Percentiles rank a stretch among this genome's conserved stretches.
These are phyloP conservation scores for Boletus rubescentipes DNA, from an alignment of 768 basidiomycete species.

Conservation along the genomic window DNA sequence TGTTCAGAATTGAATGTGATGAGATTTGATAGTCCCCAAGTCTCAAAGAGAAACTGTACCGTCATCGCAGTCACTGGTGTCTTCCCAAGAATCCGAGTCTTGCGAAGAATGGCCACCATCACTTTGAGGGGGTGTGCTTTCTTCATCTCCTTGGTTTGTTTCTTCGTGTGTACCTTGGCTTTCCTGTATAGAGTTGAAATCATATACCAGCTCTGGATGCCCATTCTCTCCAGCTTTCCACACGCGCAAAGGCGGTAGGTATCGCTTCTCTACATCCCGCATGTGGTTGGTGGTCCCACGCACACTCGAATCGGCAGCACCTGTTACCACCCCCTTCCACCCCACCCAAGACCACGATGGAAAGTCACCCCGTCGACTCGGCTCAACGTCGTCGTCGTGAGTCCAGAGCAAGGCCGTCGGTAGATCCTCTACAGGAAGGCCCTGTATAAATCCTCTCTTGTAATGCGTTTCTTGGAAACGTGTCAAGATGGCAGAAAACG, in stretches of 20 bases:
- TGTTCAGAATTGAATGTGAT: not conserved
- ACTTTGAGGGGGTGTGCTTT: not conserved
- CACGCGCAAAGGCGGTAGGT: not conserved
- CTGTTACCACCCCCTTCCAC: not conserved
- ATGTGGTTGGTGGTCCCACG: not conserved
- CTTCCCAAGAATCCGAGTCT: constrained; percentile 1
- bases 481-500: not conserved
- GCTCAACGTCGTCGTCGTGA: not conserved
- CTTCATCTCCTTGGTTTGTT: not conserved
- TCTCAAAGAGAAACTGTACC: not conserved
- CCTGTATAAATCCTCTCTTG: not conserved
- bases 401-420: constrained; percentile 1
- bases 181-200: not conserved
- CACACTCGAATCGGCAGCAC: not conserved
- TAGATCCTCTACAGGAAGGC: constrained; percentile 2
- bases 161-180: not conserved
- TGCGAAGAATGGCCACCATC: not conserved
- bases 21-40: not conserved
- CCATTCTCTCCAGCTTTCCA: not conserved
- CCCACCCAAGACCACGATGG: constrained; percentile 6
- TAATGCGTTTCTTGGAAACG: not conserved
- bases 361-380: not conserved
- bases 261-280: not conserved
- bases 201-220: not conserved
- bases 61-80: not conserved